Conservation (phyloP, 2,329 filamentous ascomycete species). For the Botryotinia globosa region DNA sequence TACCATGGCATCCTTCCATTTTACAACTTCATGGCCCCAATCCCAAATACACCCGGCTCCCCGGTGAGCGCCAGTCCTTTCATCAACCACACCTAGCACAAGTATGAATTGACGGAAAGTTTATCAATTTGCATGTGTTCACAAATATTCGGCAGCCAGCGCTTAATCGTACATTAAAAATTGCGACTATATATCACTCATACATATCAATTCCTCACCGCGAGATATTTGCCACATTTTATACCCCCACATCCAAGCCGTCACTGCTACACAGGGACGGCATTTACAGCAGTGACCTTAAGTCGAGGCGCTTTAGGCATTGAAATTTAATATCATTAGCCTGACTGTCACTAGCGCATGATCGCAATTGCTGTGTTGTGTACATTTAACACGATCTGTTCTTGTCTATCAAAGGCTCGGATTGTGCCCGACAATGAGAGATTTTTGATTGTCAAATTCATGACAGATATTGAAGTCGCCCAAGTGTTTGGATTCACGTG, state of each 20-base stretch:
- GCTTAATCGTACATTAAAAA: neutral
- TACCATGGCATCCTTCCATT: neutral
- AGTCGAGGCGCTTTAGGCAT: neutral
- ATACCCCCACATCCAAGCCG: neutral
- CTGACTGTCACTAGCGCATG: neutral
- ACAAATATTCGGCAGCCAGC: neutral
- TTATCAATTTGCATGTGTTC: neutral
- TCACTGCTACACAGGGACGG: conserved; percentile 11
- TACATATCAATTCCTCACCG: neutral
- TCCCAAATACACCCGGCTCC: neutral
- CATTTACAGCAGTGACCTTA: neutral
- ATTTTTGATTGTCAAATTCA: neutral
- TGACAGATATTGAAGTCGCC: neutral
- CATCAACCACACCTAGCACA: neutral
- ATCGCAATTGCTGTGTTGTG: neutral
- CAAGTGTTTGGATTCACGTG: neutral
- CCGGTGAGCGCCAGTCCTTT: neutral
- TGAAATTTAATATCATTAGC: neutral
- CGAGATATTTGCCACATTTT: neutral
- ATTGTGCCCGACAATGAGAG: neutral
- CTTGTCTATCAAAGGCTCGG: neutral
- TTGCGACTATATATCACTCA: neutral
- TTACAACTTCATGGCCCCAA: neutral
- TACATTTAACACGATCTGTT: neutral
- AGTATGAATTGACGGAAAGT: neutral